A percentile compares a stretch with the other conserved stretches of the same genome.
phyloP scores from a whole-genome alignment of 768 basidiomycete species.

The Melanogaster broomeanus region DNA sequence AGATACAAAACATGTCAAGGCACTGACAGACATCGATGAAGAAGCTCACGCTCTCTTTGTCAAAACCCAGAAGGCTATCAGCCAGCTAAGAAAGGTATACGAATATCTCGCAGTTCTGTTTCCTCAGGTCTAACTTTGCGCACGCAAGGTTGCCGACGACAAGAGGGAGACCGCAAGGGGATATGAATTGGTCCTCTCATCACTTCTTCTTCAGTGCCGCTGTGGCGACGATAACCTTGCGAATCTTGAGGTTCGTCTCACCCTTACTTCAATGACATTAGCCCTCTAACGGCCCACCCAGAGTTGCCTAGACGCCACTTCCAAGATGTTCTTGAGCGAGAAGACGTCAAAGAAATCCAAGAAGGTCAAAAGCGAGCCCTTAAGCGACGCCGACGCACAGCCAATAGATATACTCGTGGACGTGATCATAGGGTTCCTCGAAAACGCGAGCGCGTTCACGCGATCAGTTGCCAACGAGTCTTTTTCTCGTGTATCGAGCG shows the following conservation, averaged over 20 bases:
- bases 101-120: background rate
- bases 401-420: conserved; percentile 88
- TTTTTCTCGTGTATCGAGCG: conserved; percentile 71
- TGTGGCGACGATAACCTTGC: conserved; percentile 63
- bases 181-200: conserved; percentile 67
- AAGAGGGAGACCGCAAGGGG: conserved; percentile 50
- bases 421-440: conserved; percentile 86
- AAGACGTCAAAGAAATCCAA: conserved; percentile 43
- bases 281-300: conserved; percentile 27
- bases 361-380: conserved; percentile 45
- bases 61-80: conserved; percentile 44
- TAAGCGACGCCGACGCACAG: conserved; percentile 73
- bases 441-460: conserved; percentile 79
- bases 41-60: conserved; percentile 49
- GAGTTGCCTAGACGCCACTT: conserved; percentile 62
- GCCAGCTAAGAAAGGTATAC: conserved; percentile 48
- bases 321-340: conserved; percentile 48
- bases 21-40: conserved; percentile 53
- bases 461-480: conserved; percentile 79
- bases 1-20: conserved; percentile 67
- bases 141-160: conserved; percentile 11
- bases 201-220: conserved; percentile 71
- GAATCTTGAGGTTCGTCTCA: conserved; percentile 58
- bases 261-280: background rate
- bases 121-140: background rate